Conservation (phyloP, 2,329 filamentous ascomycete genomes). For the Erysiphe neolycopersici region DNA sequence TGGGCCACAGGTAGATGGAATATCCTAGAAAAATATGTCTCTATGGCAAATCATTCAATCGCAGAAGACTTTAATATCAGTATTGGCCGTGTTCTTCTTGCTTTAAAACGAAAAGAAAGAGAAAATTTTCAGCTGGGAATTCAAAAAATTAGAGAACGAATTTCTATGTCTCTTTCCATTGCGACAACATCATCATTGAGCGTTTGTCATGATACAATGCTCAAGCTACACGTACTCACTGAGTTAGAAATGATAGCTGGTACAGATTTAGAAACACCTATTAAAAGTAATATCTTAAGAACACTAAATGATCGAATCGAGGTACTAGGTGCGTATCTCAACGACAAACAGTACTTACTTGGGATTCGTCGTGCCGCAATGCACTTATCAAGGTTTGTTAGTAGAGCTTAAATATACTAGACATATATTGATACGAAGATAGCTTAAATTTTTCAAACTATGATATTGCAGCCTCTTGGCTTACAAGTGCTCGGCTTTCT, state of each 20-base stretch:
- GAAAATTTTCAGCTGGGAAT: constrained; percentile 30
- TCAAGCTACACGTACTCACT: constrained; percentile 65
- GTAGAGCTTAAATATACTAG: background rate
- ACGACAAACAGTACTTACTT: constrained; percentile 82
- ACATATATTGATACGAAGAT: constrained; percentile 10
- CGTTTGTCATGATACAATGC: constrained; percentile 57
- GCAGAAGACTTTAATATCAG: constrained; percentile 55
- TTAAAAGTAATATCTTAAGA: constrained; percentile 19
- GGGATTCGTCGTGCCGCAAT: constrained; percentile 69
- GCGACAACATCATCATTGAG: constrained; percentile 59
- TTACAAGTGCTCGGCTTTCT: constrained; percentile 61
- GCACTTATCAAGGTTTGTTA: constrained; percentile 40
- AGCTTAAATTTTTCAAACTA: constrained; percentile 31
- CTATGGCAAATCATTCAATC: constrained; percentile 19
- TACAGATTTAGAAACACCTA: constrained; percentile 10
- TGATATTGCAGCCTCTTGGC: constrained; percentile 64
- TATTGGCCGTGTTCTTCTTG: constrained; percentile 40
- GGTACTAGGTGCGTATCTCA: constrained; percentile 63
- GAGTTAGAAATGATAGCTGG: constrained; percentile 58
- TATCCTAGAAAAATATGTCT: constrained; percentile 40
- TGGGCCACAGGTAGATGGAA: constrained; percentile 75
- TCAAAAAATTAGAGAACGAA: constrained; percentile 35
- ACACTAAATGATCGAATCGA: constrained; percentile 55
- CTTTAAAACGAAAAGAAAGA: constrained; percentile 24
- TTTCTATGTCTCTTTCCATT: constrained; percentile 48